phyloP scores from a whole-genome alignment of 352 stramenopile species.

The Phytophthora vignae region DNA sequence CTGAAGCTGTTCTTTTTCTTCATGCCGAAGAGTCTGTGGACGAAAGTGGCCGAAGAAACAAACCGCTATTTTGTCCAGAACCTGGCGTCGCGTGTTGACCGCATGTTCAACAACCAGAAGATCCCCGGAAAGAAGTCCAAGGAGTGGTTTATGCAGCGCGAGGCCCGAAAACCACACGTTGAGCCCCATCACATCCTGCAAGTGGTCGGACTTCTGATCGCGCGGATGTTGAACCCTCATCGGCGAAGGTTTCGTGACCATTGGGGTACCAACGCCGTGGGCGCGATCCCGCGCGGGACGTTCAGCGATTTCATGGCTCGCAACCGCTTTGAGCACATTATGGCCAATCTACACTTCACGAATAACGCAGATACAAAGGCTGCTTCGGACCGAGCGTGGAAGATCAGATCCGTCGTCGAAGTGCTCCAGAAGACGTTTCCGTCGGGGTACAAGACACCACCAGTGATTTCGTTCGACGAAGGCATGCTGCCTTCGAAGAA shows the following conservation, averaged over 20 bases:
- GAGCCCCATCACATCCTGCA: conserved; percentile 4
- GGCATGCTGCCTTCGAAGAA: not conserved
- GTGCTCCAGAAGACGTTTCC: not conserved
- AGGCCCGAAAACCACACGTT: conserved; percentile 2
- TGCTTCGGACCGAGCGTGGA: conserved; percentile 7
- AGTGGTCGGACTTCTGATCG: not conserved
- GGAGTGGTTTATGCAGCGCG: not conserved
- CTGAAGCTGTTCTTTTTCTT: not conserved
- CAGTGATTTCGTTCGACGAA: not conserved
- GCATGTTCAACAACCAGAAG: conserved; percentile 6
- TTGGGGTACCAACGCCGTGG: not conserved
- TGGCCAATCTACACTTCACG: conserved; percentile 13
- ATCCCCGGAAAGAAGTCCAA: not conserved
- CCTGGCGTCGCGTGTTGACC: not conserved
- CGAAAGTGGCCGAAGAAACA: not conserved
- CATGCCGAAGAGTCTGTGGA: not conserved
- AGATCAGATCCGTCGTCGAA: conserved; percentile 3
- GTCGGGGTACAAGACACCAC: not conserved
- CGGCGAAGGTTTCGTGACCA: not conserved
- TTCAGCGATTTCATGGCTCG: conserved; percentile 1
- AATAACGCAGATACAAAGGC: conserved; percentile 3
- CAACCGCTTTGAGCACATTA: conserved; percentile 1
- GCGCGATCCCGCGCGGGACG: conserved; percentile 1
- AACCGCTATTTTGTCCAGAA: conserved; percentile 1
- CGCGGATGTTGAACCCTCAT: conserved; percentile 5